Conservation (phyloP, 2,329 filamentous ascomycete species). For the Colletotrichum scovillei region DNA sequence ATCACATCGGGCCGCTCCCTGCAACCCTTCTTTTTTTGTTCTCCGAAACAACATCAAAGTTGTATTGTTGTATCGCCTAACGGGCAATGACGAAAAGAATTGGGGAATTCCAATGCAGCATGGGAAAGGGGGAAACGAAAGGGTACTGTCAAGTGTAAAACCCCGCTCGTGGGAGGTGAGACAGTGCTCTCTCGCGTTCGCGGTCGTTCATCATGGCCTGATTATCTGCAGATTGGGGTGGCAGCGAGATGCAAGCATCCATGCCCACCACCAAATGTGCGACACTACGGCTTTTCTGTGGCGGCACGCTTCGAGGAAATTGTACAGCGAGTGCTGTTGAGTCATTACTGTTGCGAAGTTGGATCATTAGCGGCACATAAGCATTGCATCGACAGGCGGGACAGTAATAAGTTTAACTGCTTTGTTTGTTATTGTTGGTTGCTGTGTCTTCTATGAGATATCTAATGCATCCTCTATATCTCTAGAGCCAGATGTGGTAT, state of each 20-base stretch:
- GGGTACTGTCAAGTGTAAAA: not conserved
- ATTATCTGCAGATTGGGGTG: slow-evolving; percentile 33
- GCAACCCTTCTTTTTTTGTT: not conserved
- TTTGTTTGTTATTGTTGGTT: slow-evolving; percentile 16
- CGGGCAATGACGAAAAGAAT: not conserved
- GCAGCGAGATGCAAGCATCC: slow-evolving; percentile 23
- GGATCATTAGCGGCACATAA: not conserved
- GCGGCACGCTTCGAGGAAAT: not conserved
- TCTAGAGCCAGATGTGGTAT: slow-evolving; percentile 25
- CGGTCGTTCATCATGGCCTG: slow-evolving; percentile 25
- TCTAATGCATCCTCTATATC: slow-evolving; percentile 26
- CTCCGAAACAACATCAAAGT: not conserved
- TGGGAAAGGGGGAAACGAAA: slow-evolving; percentile 3
- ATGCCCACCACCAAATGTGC: not conserved
- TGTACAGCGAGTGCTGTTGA: not conserved
- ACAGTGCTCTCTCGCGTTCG: slow-evolving; percentile 4
- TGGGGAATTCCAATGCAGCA: not conserved
- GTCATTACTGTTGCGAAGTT: not conserved
- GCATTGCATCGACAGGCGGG: not conserved
- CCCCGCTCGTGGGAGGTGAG: slow-evolving; percentile 31
- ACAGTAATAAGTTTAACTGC: not conserved
- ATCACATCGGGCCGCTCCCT: not conserved
- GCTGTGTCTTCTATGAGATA: slow-evolving; percentile 7
- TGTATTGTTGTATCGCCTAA: not conserved
- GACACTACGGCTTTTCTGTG: not conserved